Evolutionary conservation across 176 grass and related monocot species (phyloP).

Genomic region (Triticum turgidum): DNA sequence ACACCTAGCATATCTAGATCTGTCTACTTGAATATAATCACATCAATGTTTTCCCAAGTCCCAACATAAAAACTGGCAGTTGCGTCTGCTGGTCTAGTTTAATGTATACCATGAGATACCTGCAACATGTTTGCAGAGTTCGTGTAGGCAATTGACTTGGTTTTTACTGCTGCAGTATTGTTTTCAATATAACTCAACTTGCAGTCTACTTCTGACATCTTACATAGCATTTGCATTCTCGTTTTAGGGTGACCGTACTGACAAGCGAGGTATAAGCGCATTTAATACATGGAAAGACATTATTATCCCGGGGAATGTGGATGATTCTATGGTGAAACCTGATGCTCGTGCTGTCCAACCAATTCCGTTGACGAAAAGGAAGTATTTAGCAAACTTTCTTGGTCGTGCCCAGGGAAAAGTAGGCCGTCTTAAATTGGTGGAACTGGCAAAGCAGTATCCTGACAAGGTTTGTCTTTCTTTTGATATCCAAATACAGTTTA

Average conservation of each 20-base stretch:
- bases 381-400: conserved; percentile 89
- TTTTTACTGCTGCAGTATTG: neutral
- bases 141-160: neutral
- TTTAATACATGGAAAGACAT: conserved; percentile 99
- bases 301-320: conserved; percentile 92
- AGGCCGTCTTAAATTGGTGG: conserved; percentile 75
- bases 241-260: conserved; percentile 85
- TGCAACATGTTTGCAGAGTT: neutral
- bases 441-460: conserved; percentile 91
- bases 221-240: conserved; percentile 19
- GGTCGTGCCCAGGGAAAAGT: conserved; percentile 82
- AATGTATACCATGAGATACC: neutral
- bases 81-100: neutral
- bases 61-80: neutral
- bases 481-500: conserved; percentile 5
- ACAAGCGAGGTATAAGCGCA: conserved; percentile 82
- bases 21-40: neutral
- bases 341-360: conserved; percentile 52
- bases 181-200: conserved; percentile 4
- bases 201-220: neutral
- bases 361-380: conserved; percentile 71
- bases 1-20: neutral
- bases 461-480: conserved; percentile 66
- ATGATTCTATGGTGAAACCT: conserved; percentile 85
- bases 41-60: neutral